Evolutionary conservation across 2,329 filamentous ascomycete species (phyloP).

Genomic region (Aspergillus caelatus): DNA sequence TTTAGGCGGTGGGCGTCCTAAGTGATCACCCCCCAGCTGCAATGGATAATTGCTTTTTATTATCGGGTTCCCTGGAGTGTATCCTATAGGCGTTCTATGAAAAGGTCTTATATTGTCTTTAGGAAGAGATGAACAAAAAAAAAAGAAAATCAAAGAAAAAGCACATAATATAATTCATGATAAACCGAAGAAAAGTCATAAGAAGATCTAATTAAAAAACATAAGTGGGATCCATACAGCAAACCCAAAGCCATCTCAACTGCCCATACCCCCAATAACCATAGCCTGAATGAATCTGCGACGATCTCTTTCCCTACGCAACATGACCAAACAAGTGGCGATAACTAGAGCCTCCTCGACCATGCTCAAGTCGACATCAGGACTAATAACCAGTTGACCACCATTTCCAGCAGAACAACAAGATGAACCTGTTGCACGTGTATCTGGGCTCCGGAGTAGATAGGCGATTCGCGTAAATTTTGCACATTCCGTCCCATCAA

Average conservation of each 20-base stretch:
- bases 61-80: no score
- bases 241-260: not conserved
- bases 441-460: not conserved
- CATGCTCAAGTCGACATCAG: not conserved
- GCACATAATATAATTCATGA: not conserved
- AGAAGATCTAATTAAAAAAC: not conserved
- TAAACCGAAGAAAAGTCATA: not conserved
- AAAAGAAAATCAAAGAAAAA: no score
- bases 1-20: no score
- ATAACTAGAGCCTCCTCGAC: constrained; percentile 56
- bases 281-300: constrained; percentile 56
- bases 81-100: no score
- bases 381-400: not conserved
- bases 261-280: constrained; percentile 35
- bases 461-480: not conserved
- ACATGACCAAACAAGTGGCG: constrained; percentile 61
- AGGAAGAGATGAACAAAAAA: no score
- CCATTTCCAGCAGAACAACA: not conserved
- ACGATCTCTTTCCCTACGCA: constrained; percentile 68
- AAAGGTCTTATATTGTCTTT: no score
- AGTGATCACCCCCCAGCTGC: no score
- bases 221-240: not conserved
- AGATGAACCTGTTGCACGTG: not conserved
- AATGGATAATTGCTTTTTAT: no score
- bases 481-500: not conserved